Evolutionary conservation across 2,329 filamentous ascomycete species (phyloP).

Genomic region (Fusarium agapanthi): DNA sequence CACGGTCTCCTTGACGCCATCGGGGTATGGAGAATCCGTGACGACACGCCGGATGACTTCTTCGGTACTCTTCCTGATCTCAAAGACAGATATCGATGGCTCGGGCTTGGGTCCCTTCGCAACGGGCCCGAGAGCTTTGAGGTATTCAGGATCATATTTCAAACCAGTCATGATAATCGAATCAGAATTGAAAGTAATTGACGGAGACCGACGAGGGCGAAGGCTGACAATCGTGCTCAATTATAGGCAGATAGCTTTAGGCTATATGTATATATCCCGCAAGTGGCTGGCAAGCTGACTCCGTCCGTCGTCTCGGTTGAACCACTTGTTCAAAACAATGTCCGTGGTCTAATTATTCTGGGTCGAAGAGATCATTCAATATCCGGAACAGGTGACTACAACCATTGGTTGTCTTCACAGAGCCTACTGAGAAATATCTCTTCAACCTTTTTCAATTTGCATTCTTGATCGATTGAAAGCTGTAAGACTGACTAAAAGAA

Average conservation of each 20-base stretch:
- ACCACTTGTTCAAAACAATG: no score
- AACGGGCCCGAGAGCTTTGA: background rate
- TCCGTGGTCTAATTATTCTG: background rate
- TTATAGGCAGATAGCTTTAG: background rate
- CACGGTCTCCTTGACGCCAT: background rate
- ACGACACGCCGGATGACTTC: background rate
- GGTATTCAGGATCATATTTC: constrained; percentile 7
- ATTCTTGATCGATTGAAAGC: background rate
- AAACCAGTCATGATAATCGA: background rate
- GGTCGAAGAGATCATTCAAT: no score
- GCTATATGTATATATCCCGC: background rate
- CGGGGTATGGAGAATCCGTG: background rate
- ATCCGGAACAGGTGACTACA: background rate
- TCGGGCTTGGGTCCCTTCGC: background rate
- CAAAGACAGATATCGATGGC: background rate
- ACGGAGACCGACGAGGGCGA: accelerated
- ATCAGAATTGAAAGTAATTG: background rate
- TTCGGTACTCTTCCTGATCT: background rate
- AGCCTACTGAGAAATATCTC: accelerated
- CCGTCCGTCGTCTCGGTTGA: background rate
- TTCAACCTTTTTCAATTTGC: no score
- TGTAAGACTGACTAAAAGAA: no score
- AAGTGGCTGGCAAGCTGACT: background rate
- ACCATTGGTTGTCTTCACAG: accelerated
- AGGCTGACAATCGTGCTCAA: background rate